Percentiles rank a stretch among this genome's conserved stretches.
Conservation (phyloP, 192 early-diverging fungal genomes). For the Phycomyces nitens region DNA sequence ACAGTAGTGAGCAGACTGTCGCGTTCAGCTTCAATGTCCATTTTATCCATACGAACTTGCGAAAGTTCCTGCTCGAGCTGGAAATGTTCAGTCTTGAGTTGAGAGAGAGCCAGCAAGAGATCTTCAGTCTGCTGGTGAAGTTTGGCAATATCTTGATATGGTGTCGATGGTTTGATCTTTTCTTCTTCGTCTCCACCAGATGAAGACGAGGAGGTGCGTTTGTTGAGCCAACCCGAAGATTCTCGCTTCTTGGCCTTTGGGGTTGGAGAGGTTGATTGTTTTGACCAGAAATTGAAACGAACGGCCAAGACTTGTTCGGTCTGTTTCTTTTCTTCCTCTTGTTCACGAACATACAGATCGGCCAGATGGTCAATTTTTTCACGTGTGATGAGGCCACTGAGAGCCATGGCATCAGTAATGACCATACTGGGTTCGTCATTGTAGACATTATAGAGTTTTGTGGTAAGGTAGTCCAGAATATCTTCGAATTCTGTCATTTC, state of each 20-base stretch:
- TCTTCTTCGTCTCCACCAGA: conserved; percentile 32
- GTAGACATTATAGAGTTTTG: conserved; percentile 80
- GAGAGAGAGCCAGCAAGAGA: conserved; percentile 55
- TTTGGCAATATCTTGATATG: conserved; percentile 29
- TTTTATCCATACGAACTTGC: conserved; percentile 19
- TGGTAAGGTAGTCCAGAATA: conserved; percentile 77
- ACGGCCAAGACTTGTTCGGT: conserved; percentile 45
- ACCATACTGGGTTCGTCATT: conserved; percentile 56
- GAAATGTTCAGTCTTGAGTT: conserved; percentile 61
- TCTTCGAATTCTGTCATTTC: conserved; percentile 72
- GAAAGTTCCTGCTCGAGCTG: conserved; percentile 53
- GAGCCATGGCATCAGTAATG: conserved; percentile 74
- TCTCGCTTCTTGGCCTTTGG: not conserved
- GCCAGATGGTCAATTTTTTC: conserved; percentile 69
- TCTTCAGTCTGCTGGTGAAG: conserved; percentile 57
- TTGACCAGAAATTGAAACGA: conserved; percentile 47
- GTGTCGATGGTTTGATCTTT: conserved; percentile 5
- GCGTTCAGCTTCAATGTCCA: conserved; percentile 15
- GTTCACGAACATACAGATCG: conserved; percentile 44
- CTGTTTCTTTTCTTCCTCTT: conserved; percentile 50
- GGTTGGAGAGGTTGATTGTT: conserved; percentile 1
- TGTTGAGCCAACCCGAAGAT: not conserved
- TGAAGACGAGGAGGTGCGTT: not conserved
- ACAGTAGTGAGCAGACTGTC: not conserved
- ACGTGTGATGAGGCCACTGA: conserved; percentile 67